A percentile compares a stretch with the other conserved stretches of the same genome.
phyloP scores from a whole-genome alignment of 2,329 filamentous ascomycete genomes.

The Reticulascus tulasneorum region DNA sequence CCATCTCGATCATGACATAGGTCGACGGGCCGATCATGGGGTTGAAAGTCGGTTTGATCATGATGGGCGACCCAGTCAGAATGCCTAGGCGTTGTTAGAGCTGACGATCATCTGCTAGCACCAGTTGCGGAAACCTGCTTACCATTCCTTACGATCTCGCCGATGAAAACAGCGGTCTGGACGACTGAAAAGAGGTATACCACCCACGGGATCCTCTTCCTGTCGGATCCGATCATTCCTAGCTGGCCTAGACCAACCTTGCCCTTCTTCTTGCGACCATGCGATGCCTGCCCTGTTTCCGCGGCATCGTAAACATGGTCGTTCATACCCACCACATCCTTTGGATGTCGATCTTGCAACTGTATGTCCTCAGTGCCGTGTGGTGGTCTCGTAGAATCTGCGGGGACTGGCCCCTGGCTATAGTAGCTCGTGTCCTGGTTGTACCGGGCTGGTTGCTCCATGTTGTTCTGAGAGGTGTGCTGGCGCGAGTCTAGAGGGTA shows the following conservation, averaged over 20 bases:
- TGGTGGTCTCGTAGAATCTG: slow-evolving; percentile 21
- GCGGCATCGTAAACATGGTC: slow-evolving; percentile 62
- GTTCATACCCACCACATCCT: slow-evolving; percentile 38
- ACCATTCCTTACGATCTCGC: slow-evolving; percentile 82
- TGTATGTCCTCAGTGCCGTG: slow-evolving; percentile 52
- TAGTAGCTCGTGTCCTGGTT: slow-evolving; percentile 58
- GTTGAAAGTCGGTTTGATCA: slow-evolving; percentile 83
- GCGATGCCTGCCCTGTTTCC: slow-evolving; percentile 22
- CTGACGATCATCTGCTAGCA: not conserved
- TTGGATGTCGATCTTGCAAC: slow-evolving; percentile 44
- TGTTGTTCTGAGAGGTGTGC: slow-evolving; percentile 21
- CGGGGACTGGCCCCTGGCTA: slow-evolving; percentile 37
- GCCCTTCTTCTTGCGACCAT: slow-evolving; percentile 25
- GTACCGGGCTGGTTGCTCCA: slow-evolving; percentile 28
- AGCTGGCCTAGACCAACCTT: slow-evolving; percentile 55
- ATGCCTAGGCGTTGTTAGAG: slow-evolving; percentile 46
- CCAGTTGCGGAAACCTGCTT: slow-evolving; percentile 26
- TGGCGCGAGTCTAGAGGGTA: slow-evolving; percentile 51
- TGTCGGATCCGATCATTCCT: slow-evolving; percentile 54
- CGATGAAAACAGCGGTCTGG: slow-evolving; percentile 84
- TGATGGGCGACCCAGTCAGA: slow-evolving; percentile 73
- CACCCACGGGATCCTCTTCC: slow-evolving; percentile 67
- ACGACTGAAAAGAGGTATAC: slow-evolving; percentile 74
- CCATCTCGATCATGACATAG: slow-evolving; percentile 94
- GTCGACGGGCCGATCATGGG: slow-evolving; percentile 94